Evolutionary conservation across 495 filamentous ascomycete species (phyloP).

Genomic region (Aspergillus saccharolyticus): DNA sequence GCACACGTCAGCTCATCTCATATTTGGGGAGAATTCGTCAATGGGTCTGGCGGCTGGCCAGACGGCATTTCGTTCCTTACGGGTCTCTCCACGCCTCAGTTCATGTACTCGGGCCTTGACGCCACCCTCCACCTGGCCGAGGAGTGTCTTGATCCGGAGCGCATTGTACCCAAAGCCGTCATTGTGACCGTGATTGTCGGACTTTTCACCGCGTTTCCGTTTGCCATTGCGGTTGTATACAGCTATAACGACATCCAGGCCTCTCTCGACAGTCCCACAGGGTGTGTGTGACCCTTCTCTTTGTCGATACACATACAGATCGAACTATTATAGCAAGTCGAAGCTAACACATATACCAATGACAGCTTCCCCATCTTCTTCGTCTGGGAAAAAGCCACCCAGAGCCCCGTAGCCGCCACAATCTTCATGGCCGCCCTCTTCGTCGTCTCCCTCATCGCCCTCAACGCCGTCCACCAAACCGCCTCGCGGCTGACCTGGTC

Average conservation of each 20-base stretch:
- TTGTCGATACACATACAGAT: conserved; percentile 12
- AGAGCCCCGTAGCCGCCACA: conserved; percentile 27
- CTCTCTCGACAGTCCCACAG: conserved; percentile 22
- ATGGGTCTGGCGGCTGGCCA: conserved; percentile 30
- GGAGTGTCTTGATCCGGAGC: conserved; percentile 28
- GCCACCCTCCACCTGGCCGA: conserved; percentile 35
- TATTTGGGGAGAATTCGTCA: conserved; percentile 25
- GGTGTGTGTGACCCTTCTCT: conserved; percentile 13
- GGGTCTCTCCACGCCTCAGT: conserved; percentile 31
- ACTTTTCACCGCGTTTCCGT: conserved; percentile 30
- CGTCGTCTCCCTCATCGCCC: conserved; percentile 25
- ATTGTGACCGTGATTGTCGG: conserved; percentile 27
- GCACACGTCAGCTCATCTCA: conserved; percentile 16
- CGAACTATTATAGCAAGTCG: no score
- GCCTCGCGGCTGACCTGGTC: conserved; percentile 42
- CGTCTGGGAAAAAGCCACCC: conserved; percentile 31
- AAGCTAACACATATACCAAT: no score
- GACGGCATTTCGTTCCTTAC: conserved; percentile 32
- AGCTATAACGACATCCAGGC: conserved; percentile 22
- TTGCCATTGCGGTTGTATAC: conserved; percentile 29
- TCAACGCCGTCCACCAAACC: conserved; percentile 35
- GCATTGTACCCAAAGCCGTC: conserved; percentile 28
- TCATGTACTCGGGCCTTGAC: conserved; percentile 32
- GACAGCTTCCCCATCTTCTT: conserved; percentile 26
- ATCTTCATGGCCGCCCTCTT: conserved; percentile 29